A percentile compares a stretch with the other conserved stretches of the same genome.
These are phyloP conservation scores for Sphagnum magellanicum DNA, from an alignment of 228 moss, liverwort and hornwort genomes.

Conservation along the genomic window DNA sequence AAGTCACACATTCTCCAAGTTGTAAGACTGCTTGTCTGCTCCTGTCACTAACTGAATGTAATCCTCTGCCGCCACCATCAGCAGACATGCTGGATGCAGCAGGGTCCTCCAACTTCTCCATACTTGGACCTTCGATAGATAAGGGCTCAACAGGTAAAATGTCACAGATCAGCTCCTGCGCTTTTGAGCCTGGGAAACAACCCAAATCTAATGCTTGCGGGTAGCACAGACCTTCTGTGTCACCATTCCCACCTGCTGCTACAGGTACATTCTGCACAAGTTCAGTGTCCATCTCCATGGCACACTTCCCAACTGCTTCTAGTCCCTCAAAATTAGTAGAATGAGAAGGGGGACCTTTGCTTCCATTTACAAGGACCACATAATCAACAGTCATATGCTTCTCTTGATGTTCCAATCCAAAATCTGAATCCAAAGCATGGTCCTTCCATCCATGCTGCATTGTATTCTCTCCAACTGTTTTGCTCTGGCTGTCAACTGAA, in stretches of 20 bases:
- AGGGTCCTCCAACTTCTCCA: background rate
- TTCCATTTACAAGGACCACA: background rate
- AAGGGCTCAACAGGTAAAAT: no score
- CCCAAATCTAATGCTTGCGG: no score
- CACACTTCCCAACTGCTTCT: background rate
- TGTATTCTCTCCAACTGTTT: background rate
- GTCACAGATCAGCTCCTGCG: no score
- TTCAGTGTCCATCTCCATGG: no score
- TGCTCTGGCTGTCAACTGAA: no score
- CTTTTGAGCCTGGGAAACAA: no score
- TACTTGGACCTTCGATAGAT: background rate
- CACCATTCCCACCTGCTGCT: no score
- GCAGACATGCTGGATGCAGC: background rate
- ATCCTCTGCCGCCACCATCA: background rate
- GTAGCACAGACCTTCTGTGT: no score
- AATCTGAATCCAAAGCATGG: background rate
- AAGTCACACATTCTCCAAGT: slow-evolving; percentile 48
- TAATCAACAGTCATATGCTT: background rate
- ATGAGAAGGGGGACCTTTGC: background rate
- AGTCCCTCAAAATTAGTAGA: background rate
- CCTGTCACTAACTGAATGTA: slow-evolving; percentile 4
- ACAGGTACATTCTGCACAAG: no score
- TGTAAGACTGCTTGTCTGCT: slow-evolving; percentile 23
- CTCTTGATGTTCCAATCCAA: background rate
- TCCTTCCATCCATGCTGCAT: background rate